Base-by-base conservation (phyloP, 2,329 filamentous ascomycete genomes). In the Fusarium chlamydosporum region DNA sequence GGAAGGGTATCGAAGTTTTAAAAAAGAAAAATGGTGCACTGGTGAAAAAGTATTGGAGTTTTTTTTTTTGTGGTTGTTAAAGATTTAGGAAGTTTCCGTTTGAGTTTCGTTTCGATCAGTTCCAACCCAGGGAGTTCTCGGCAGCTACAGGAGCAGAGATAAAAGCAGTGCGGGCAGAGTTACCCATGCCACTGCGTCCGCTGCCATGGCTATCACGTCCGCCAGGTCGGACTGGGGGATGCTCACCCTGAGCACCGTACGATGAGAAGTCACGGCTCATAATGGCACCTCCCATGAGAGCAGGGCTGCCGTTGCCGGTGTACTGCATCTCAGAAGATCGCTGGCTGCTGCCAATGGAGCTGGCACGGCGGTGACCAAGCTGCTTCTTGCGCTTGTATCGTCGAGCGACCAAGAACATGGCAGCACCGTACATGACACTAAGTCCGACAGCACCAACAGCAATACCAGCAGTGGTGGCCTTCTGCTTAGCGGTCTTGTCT, bases 61-160 rank as follows among this genome's bases (percentile, higher is more conserved):
- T 43, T 69, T 23, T 23, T 54, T 68, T 57, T 64, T 64, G 51
- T 43, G 50, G 38, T 60, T 68, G 40, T 65, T 51, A 42, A 50
- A 59, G 58, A 52, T 38, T 57, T 56, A 38, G 46, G 64, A 60
- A 62, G 66, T 52, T 56, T 61, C 52, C 45, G 55, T 64, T 53
- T 42, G 61, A 38, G 67, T 68, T 16, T 23, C 33, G 4, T 31
- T 8, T 20, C n/a, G 41, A 68, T 79, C 70, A 97, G 84, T 96
- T 97, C 94, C 94, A 97, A 75, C 94, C 94, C 71, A 97, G 87
- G 52, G 93, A 97, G 85, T 97, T 97, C 83, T 96, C 94, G 5
- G 94, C 91, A 79, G 94, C 94, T 68, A 97, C 92, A 5, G 94
- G 94, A 34, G 93, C 92, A 65, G 92, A 96, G 78, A 97, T 97